Percentiles rank a stretch among this genome's conserved stretches.
These are phyloP conservation scores for Leonotis leonurus DNA, from an alignment of 257 asterid genomes.

Conservation along the genomic window DNA sequence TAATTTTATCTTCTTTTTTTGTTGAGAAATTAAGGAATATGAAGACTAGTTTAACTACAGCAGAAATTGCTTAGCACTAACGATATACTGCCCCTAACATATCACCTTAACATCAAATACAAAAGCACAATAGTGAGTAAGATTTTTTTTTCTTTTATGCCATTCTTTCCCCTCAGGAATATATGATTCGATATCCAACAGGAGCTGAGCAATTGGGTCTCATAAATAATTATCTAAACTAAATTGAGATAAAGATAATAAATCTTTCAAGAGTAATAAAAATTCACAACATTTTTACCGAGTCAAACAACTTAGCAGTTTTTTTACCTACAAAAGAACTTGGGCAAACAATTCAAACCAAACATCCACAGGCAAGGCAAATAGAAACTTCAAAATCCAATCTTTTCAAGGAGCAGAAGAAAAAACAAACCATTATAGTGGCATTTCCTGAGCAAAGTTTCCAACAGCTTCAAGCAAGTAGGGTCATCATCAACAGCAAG, in stretches of 20 bases:
- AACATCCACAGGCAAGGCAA: background rate
- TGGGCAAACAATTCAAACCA: background rate
- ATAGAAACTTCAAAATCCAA: background rate
- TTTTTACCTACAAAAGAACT: too few relatives aligned
- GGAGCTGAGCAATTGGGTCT: background rate
- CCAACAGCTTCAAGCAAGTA: constrained; percentile 63
- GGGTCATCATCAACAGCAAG: constrained; percentile 91
- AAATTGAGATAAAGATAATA: background rate
- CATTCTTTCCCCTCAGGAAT: background rate
- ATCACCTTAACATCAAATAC: background rate
- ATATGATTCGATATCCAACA: background rate
- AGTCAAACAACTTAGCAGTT: too few relatives aligned
- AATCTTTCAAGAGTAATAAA: background rate
- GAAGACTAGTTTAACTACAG: background rate
- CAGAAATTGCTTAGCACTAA: background rate
- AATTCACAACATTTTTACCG: background rate
- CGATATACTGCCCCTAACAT: background rate
- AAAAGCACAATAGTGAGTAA: background rate
- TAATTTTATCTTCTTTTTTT: background rate
- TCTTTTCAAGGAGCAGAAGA: background rate
- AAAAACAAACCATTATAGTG: constrained; percentile 55
- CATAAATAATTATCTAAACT: too few relatives aligned
- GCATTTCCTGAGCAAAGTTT: constrained; percentile 64
- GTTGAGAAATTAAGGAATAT: background rate
- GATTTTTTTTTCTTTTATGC: background rate